phyloP scores from a whole-genome alignment of 495 filamentous ascomycete species.

The Cenococcum geophilum region DNA sequence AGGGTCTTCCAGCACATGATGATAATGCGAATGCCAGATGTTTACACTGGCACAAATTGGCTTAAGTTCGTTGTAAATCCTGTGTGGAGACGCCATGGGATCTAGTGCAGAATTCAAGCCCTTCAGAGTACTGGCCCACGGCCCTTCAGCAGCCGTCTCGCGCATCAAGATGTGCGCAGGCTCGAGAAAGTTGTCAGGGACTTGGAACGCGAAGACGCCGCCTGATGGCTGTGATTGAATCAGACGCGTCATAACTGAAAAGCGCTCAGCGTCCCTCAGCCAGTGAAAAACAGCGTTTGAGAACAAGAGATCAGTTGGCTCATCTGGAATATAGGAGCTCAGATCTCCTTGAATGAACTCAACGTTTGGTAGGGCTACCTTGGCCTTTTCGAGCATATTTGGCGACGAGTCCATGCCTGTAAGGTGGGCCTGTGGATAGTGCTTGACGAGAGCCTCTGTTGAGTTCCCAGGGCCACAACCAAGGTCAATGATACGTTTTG shows the following conservation, averaged over 20 bases:
- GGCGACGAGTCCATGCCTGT: constrained; percentile 50
- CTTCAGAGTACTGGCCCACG: constrained; percentile 38
- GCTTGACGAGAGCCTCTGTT: constrained; percentile 42
- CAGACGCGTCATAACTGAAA: constrained; percentile 42
- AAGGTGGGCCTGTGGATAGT: constrained; percentile 44
- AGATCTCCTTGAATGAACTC: constrained; percentile 30
- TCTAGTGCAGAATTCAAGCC: constrained; percentile 41
- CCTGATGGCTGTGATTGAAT: constrained; percentile 40
- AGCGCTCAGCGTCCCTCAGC: constrained; percentile 41
- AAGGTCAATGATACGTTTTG: constrained; percentile 43
- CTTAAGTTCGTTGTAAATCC: constrained; percentile 45
- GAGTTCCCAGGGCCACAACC: constrained; percentile 54
- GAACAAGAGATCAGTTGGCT: constrained; percentile 44
- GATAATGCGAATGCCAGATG: constrained; percentile 50
- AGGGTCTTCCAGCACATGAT: constrained; percentile 45
- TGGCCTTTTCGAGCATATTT: constrained; percentile 49
- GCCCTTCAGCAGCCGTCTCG: constrained; percentile 38
- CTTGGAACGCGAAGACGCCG: constrained; percentile 49
- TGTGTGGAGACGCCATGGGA: constrained; percentile 42
- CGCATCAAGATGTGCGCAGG: constrained; percentile 48
- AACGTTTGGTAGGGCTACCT: constrained; percentile 9
- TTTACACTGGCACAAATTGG: constrained; percentile 41
- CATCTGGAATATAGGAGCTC: constrained; percentile 35
- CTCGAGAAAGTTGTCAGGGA: constrained; percentile 48
- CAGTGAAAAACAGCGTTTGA: constrained; percentile 54